These are phyloP conservation scores for Penicillium sp. DNA, from an alignment of 2,329 filamentous ascomycete genomes.

Conservation along the genomic window DNA sequence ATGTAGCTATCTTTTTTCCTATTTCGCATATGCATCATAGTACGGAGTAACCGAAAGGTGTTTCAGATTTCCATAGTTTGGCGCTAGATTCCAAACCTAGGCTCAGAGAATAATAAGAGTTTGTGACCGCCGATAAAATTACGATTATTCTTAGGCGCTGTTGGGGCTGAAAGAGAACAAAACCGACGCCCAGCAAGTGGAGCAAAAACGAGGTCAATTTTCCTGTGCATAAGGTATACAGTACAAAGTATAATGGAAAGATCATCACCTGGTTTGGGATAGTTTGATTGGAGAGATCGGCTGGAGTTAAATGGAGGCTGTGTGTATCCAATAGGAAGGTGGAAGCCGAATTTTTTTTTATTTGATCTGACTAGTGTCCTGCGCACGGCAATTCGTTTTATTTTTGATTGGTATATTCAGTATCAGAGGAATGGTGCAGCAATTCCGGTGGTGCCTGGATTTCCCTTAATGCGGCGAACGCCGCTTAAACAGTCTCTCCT, in stretches of 20 bases:
- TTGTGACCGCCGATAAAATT: not conserved
- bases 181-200: not conserved
- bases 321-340: not conserved
- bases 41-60: not conserved
- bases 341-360: not conserved
- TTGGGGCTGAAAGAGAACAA: not conserved
- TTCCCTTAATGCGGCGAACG: not conserved
- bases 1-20: not conserved
- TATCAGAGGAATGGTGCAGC: not conserved
- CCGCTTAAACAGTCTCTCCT: not conserved
- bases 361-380: not conserved
- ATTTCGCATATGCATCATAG: not conserved
- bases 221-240: no score
- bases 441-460: not conserved
- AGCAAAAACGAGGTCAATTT: not conserved
- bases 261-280: not conserved
- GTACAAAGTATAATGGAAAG: not conserved
- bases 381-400: not conserved
- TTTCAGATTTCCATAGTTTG: not conserved
- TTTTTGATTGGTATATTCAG: not conserved
- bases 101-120: not conserved
- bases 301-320: not conserved
- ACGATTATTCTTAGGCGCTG: not conserved
- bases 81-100: not conserved
- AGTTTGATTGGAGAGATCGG: not conserved